A percentile compares a stretch with the other conserved stretches of the same genome.
phyloP scores from a whole-genome alignment of 1,284 basidiomycete genomes.

The Chalciporus sp. region DNA sequence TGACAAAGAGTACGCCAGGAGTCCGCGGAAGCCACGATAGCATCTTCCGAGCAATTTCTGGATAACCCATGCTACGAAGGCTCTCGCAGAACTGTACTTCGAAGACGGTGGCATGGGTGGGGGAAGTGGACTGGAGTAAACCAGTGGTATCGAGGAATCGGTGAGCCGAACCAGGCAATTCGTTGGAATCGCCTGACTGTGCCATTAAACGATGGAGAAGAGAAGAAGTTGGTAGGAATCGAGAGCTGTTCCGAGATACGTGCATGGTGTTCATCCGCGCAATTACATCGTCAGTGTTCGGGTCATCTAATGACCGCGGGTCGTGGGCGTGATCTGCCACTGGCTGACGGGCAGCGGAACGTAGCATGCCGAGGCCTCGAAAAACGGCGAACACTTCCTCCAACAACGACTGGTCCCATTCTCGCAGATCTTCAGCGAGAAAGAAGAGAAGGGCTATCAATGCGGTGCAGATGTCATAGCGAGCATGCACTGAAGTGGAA shows the following conservation, averaged over 20 bases:
- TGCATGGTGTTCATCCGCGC: slow-evolving; percentile 70
- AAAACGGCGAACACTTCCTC: slow-evolving; percentile 80
- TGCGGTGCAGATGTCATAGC: slow-evolving; percentile 71
- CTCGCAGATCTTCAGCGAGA: slow-evolving; percentile 57
- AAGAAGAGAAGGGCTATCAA: slow-evolving; percentile 74
- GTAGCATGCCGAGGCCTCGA: slow-evolving; percentile 69
- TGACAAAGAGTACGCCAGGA: slow-evolving; percentile 75
- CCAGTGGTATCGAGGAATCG: slow-evolving; percentile 67
- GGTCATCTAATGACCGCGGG: slow-evolving; percentile 32
- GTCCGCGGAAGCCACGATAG: slow-evolving; percentile 77
- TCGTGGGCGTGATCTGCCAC: slow-evolving; percentile 45
- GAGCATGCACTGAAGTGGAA: slow-evolving; percentile 60
- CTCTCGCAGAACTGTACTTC: slow-evolving; percentile 76
- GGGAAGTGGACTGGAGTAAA: slow-evolving; percentile 64
- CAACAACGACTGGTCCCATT: slow-evolving; percentile 66
- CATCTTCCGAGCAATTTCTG: slow-evolving; percentile 62
- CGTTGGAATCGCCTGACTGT: slow-evolving; percentile 46
- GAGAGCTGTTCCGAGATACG: slow-evolving; percentile 54
- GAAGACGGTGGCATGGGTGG: slow-evolving; percentile 60
- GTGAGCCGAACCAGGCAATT: slow-evolving; percentile 62
- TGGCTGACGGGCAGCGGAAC: slow-evolving; percentile 59
- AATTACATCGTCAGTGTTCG: slow-evolving; percentile 63
- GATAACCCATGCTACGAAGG: slow-evolving; percentile 68
- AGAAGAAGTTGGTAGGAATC: slow-evolving; percentile 61
- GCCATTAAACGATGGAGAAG: slow-evolving; percentile 71